Conservation (phyloP, 345 rosid genomes). For the Odontarrhena argentea region DNA sequence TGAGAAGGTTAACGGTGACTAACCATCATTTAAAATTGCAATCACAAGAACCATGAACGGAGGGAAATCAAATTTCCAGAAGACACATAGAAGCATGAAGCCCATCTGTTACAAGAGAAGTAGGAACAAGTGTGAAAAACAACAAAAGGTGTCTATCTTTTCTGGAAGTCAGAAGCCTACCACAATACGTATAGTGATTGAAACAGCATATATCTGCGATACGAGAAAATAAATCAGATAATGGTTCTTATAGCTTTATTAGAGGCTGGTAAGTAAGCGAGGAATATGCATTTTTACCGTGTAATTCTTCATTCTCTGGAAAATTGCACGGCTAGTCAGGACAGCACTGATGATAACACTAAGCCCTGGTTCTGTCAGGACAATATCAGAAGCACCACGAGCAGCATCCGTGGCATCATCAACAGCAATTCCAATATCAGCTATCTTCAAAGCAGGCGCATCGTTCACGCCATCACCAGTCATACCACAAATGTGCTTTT, state of each 20-base stretch:
- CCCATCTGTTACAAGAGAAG: constrained; percentile 43
- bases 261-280: constrained; percentile 1
- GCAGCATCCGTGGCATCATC: constrained; percentile 74
- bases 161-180: constrained; percentile 40
- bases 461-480: constrained; percentile 76
- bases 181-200: constrained; percentile 67
- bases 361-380: constrained; percentile 63
- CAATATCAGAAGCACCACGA: constrained; percentile 64
- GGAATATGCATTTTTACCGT: constrained; percentile 42
- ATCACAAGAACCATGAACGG: constrained; percentile 76
- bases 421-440: constrained; percentile 69
- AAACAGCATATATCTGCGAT: constrained; percentile 65
- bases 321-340: constrained; percentile 65
- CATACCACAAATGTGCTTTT: constrained; percentile 64
- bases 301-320: constrained; percentile 72
- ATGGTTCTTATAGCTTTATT: not conserved
- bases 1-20: constrained; percentile 11
- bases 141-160: too few relatives aligned
- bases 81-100: constrained; percentile 56
- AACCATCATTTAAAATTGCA: constrained; percentile 68
- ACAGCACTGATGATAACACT: constrained; percentile 68
- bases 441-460: constrained; percentile 64
- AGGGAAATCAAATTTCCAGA: constrained; percentile 71
- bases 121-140: too few relatives aligned
- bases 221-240: not conserved